Conservation (phyloP, 1,284 basidiomycete species). For the Amylostereum areolatum region DNA sequence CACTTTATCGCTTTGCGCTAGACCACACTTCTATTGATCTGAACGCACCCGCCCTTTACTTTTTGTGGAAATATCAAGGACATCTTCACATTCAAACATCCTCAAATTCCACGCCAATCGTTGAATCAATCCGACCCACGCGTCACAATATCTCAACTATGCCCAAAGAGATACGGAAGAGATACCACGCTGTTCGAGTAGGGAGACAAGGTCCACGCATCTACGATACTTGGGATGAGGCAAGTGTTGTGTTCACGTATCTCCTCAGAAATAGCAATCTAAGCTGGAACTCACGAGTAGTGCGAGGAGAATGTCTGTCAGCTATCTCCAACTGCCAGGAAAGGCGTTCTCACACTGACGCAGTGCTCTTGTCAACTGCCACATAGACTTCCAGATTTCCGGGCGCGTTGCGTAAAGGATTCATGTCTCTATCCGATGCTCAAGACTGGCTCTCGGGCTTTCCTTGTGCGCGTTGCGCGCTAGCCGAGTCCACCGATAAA, state of each 20-base stretch:
- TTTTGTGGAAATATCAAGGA: no score
- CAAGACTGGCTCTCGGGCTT: slow-evolving; percentile 35
- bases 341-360: not conserved
- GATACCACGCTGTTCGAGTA: slow-evolving; percentile 52
- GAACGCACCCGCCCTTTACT: no score
- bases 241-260: slow-evolving; percentile 16
- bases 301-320: slow-evolving; percentile 32
- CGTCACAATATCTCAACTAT: no score
- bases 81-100: no score
- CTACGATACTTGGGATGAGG: slow-evolving; percentile 52
- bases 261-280: not conserved
- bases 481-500: not conserved
- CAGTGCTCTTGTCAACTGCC: not conserved
- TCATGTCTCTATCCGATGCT: slow-evolving; percentile 33
- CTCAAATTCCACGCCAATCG: no score
- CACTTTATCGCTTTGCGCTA: no score
- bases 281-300: slow-evolving; percentile 19
- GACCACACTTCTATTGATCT: no score
- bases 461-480: not conserved
- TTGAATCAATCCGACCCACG: no score
- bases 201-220: slow-evolving; percentile 49
- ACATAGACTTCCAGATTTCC: slow-evolving; percentile 42
- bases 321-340: not conserved
- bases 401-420: slow-evolving; percentile 42
- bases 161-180: no score